phyloP scores from a whole-genome alignment of 805 yeast genomes.

The Candida endomychidarum region DNA sequence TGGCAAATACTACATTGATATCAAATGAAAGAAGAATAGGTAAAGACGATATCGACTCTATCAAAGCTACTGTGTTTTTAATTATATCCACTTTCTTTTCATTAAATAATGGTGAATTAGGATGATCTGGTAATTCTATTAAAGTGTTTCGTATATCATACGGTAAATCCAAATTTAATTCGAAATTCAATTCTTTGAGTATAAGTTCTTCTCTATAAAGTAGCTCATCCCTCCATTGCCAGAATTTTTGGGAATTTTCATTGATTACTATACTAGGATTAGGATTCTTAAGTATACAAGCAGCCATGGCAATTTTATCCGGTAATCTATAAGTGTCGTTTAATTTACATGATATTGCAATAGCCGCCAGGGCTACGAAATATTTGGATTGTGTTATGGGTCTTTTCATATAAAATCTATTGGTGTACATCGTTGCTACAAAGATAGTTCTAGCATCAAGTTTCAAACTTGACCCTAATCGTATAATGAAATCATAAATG shows the following conservation, averaged over 20 bases:
- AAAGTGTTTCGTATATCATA: slow-evolving; percentile 28
- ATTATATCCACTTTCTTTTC: slow-evolving; percentile 20
- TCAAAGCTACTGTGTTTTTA: slow-evolving; percentile 31
- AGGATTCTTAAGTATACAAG: slow-evolving; percentile 36
- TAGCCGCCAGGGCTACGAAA: slow-evolving; percentile 44
- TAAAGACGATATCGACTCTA: slow-evolving; percentile 38
- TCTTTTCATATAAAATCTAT: slow-evolving; percentile 40
- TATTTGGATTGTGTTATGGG: slow-evolving; percentile 45
- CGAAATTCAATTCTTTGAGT: slow-evolving; percentile 38
- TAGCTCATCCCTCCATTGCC: slow-evolving; percentile 47
- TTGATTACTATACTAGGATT: slow-evolving; percentile 30
- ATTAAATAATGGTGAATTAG: slow-evolving; percentile 11
- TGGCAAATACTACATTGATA: slow-evolving; percentile 31
- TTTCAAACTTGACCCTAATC: slow-evolving; percentile 35
- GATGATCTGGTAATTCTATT: slow-evolving; percentile 8
- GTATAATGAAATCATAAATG: slow-evolving; percentile 38
- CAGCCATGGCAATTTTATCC: slow-evolving; percentile 41
- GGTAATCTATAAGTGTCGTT: slow-evolving; percentile 44
- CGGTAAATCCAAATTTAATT: slow-evolving; percentile 39
- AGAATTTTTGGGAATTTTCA: slow-evolving; percentile 40
- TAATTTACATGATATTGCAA: slow-evolving; percentile 43
- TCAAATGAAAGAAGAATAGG: slow-evolving; percentile 40
- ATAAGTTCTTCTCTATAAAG: slow-evolving; percentile 44
- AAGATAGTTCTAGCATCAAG: slow-evolving; percentile 43
- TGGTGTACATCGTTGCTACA: slow-evolving; percentile 40